Percentiles rank a stretch among this genome's conserved stretches.
phyloP scores from a whole-genome alignment of 495 filamentous ascomycete species.

The Endocarpon pusillum region DNA sequence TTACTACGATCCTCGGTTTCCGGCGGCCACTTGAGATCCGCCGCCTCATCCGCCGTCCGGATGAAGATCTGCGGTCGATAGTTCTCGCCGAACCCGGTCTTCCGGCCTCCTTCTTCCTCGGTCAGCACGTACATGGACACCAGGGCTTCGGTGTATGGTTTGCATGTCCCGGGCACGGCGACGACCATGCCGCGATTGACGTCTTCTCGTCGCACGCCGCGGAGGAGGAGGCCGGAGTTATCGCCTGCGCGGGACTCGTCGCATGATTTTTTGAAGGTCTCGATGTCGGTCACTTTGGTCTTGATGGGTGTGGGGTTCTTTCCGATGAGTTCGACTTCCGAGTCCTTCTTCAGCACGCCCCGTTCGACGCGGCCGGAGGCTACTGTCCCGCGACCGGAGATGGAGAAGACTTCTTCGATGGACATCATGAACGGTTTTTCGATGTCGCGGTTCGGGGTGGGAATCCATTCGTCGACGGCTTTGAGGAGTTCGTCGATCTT shows the following conservation, averaged over 20 bases:
- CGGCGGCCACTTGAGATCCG: slow-evolving; percentile 64
- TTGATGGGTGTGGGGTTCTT: slow-evolving; percentile 60
- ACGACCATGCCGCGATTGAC: slow-evolving; percentile 87
- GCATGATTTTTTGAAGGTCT: slow-evolving; percentile 98
- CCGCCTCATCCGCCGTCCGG: slow-evolving; percentile 81
- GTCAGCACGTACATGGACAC: slow-evolving; percentile 89
- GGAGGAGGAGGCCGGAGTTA: slow-evolving; percentile 94
- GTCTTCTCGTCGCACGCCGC: slow-evolving; percentile 88
- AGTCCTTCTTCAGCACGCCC: slow-evolving; percentile 76
- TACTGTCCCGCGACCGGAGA: slow-evolving; percentile 91
- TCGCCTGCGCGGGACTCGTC: slow-evolving; percentile 87
- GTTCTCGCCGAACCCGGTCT: slow-evolving; percentile 82
- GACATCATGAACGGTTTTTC: slow-evolving; percentile 99
- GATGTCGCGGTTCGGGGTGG: slow-evolving; percentile 71
- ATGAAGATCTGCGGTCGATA: slow-evolving; percentile 93
- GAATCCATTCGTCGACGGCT: slow-evolving; percentile 93
- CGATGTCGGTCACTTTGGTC: slow-evolving; percentile 98
- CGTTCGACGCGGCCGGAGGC: slow-evolving; percentile 95
- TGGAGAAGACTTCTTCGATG: slow-evolving; percentile 97
- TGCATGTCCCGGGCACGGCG: slow-evolving; percentile 55
- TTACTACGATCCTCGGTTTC: slow-evolving; percentile 49
- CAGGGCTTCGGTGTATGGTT: slow-evolving; percentile 77
- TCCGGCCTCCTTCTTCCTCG: slow-evolving; percentile 94
- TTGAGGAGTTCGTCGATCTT: slow-evolving; percentile 78
- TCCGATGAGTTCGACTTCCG: slow-evolving; percentile 84